Conservation (phyloP, 768 basidiomycete species). For the Leccinellum luteum region DNA sequence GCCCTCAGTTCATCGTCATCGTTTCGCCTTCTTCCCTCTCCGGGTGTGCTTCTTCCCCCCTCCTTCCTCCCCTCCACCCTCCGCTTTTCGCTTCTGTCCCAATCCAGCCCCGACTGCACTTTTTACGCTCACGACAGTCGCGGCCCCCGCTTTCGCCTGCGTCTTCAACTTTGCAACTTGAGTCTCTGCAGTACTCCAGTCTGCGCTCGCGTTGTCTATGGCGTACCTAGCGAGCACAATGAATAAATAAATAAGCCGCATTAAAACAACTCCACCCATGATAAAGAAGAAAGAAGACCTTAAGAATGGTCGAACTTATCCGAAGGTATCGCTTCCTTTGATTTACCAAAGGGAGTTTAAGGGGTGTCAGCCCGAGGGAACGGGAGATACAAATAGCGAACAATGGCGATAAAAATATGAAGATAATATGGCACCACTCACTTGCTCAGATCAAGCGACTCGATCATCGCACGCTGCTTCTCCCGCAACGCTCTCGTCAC, state of each 20-base stretch:
- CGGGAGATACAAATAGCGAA: not conserved
- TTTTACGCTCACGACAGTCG: conserved; percentile 80
- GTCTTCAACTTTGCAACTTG: conserved; percentile 56
- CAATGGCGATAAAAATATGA: not conserved
- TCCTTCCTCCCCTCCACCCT: conserved; percentile 30
- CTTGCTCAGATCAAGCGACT: conserved; percentile 84
- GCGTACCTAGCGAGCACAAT: conserved; percentile 50
- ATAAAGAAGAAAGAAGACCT: not conserved
- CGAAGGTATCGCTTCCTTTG: not conserved
- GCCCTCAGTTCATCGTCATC: conserved; percentile 11
- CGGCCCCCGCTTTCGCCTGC: conserved; percentile 41
- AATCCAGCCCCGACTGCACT: conserved; percentile 20
- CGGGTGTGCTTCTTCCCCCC: conserved; percentile 49
- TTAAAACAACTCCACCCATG: not conserved
- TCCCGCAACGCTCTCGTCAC: conserved; percentile 53
- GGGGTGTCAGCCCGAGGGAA: conserved; percentile 8
- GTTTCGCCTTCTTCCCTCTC: conserved; percentile 41
- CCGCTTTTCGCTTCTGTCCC: conserved; percentile 61
- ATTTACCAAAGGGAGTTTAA: not conserved
- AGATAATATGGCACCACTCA: conserved; percentile 42
- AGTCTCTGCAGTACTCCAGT: conserved; percentile 74
- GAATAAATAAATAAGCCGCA: too few species aligned
- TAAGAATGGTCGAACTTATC: not conserved
- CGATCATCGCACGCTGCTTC: conserved; percentile 84
- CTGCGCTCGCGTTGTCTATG: conserved; percentile 64